A percentile compares a stretch with the other conserved stretches of the same genome.
Evolutionary conservation across 495 filamentous ascomycete genomes (phyloP).

Genomic region (Neurospora cerealis): DNA sequence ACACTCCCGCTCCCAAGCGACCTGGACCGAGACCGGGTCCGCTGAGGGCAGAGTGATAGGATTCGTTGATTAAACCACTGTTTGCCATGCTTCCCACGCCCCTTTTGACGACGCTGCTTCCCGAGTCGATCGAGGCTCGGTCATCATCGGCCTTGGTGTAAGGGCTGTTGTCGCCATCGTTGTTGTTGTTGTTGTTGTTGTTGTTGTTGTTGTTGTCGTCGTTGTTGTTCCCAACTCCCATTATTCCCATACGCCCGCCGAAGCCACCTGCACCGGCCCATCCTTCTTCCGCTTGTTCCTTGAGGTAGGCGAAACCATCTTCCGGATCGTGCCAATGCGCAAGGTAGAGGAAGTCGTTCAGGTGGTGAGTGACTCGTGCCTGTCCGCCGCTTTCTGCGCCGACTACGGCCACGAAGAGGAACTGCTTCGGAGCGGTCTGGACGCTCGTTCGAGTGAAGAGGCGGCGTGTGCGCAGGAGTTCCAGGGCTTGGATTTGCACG

Average conservation of each 20-base stretch:
- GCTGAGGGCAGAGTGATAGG: neutral
- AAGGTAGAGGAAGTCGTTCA: slow-evolving; percentile 81
- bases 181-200: slow-evolving; percentile 5
- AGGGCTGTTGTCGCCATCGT: neutral
- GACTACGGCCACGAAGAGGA: slow-evolving; percentile 70
- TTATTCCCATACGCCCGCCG: neutral
- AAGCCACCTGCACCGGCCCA: neutral
- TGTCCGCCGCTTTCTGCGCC: slow-evolving; percentile 32
- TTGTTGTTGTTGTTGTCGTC: slow-evolving; percentile 1
- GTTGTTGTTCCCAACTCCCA: neutral
- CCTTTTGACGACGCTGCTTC: slow-evolving; percentile 24
- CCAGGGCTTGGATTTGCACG: slow-evolving; percentile 81
- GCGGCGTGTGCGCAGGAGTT: slow-evolving; percentile 68
- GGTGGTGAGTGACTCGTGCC: slow-evolving; percentile 37
- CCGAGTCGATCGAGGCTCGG: slow-evolving; percentile 19
- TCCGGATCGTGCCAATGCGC: slow-evolving; percentile 76
- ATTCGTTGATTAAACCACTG: neutral
- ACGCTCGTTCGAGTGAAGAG: slow-evolving; percentile 63
- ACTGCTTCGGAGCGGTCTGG: slow-evolving; percentile 64
- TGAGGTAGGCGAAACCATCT: slow-evolving; percentile 61
- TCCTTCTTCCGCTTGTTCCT: slow-evolving; percentile 38
- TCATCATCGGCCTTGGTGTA: slow-evolving; percentile 13
- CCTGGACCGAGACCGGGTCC: neutral
- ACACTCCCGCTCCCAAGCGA: neutral
- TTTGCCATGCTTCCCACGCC: neutral